A percentile compares a stretch with the other conserved stretches of the same genome.
These are phyloP conservation scores for Clavispora asparagi DNA, from an alignment of 805 yeast genomes.

Conservation along the genomic window DNA sequence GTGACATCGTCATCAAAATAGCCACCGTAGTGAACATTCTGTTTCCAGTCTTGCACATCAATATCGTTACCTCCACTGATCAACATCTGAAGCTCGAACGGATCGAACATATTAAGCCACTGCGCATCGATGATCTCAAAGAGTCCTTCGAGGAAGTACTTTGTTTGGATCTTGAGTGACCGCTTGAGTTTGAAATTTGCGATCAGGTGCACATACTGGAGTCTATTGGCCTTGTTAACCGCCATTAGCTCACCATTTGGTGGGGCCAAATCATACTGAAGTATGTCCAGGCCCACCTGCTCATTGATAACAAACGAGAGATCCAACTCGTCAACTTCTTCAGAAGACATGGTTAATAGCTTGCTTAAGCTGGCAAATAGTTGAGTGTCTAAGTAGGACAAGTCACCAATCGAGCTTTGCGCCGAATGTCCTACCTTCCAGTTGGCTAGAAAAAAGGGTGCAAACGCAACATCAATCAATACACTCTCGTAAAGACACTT, in stretches of 20 bases:
- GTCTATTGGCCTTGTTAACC: constrained; percentile 58
- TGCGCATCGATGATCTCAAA: constrained; percentile 58
- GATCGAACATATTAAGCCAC: constrained; percentile 84
- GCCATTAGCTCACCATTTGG: constrained; percentile 51
- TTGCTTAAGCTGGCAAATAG: constrained; percentile 62
- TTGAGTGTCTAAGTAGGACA: constrained; percentile 63
- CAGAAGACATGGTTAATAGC: constrained; percentile 48
- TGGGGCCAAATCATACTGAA: constrained; percentile 50
- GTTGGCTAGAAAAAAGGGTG: constrained; percentile 74
- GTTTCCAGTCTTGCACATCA: constrained; percentile 62
- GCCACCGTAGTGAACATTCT: constrained; percentile 64
- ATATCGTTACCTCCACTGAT: constrained; percentile 66
- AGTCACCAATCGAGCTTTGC: constrained; percentile 72
- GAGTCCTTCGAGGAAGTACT: constrained; percentile 65
- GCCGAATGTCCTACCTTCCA: constrained; percentile 45
- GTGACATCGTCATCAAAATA: constrained; percentile 53
- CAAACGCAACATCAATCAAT: constrained; percentile 75
- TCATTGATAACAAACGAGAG: constrained; percentile 64
- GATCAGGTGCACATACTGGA: constrained; percentile 70
- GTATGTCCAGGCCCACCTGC: constrained; percentile 29
- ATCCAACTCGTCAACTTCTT: constrained; percentile 55
- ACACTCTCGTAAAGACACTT: constrained; percentile 84
- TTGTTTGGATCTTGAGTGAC: constrained; percentile 52
- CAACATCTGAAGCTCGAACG: constrained; percentile 76
- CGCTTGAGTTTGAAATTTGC: constrained; percentile 76